Evolutionary conservation across 2,329 filamentous ascomycete species (phyloP), one percentile per base, ranked within the genome.

Genomic region (Chrysosporium keratinophilum): DNA sequence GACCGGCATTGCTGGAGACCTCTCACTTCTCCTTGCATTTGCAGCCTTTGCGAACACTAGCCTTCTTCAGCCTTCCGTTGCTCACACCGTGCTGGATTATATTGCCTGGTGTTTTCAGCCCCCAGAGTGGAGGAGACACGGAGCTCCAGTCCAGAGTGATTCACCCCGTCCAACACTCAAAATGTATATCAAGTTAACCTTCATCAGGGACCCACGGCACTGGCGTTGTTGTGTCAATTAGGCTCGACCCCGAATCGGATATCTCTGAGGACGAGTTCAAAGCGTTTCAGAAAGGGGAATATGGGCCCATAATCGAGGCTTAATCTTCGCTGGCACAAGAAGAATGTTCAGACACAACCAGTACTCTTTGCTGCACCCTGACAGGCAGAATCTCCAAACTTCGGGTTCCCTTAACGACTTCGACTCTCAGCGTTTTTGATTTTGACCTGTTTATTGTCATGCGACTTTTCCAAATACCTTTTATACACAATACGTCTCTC

Each of bases 21-120:
- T 65, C 1, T 33, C 61, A 2, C 40, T 65, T 1, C 54, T 65
- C 5, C 42, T 64, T 20, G 61, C 56, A 5, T 56, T 65, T 28
- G 58, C 59, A 20, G 61, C 59, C 9, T 63, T 63, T 45, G 58
- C 61, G 3, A 52, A n/a, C n/a, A n/a, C n/a, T n/a, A n/a, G 50
- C 14, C 46, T 48, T 12, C 49, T 47, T 19, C 31, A 31, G 14
- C 40, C 40, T 23, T 17, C n/a, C 28, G 15, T 45, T 46, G 2
- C n/a, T 11, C 2, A 34, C 11, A 45, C 41, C 1, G 19, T 56
- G 6, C 2, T 55, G 12, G 14, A 20, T 4, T 39, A 51, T 4
- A 59, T 60, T 28, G 12, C 40, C 20, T 15, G 1, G 3, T 60
- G 37, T 39, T 55, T 64, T 15, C 50, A 31, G 33, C 61, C 60